These are phyloP conservation scores for Silene coronaria DNA, from an alignment of 179 eudicot genomes.

Conservation along the genomic window DNA sequence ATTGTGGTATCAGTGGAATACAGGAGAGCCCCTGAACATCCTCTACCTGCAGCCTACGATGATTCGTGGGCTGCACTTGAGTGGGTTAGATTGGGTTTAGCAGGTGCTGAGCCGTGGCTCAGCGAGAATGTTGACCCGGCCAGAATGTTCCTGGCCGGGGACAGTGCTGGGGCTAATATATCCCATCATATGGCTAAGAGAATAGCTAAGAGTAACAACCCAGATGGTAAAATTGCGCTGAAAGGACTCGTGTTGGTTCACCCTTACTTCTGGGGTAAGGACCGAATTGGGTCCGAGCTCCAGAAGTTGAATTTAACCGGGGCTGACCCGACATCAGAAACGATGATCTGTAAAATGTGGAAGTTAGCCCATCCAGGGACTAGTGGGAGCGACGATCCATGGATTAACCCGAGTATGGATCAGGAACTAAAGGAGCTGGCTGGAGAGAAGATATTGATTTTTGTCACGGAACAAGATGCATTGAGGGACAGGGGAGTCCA, in stretches of 20 bases:
- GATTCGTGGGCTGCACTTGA: conserved; percentile 38
- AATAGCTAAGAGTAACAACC: conserved; percentile 5
- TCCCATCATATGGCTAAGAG: conserved; percentile 33
- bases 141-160: conserved; percentile 34
- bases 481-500: conserved; percentile 33
- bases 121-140: conserved; percentile 22
- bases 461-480: conserved; percentile 37
- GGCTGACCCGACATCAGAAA: not conserved
- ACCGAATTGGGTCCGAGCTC: conserved; percentile 25
- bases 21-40: conserved; percentile 37
- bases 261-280: conserved; percentile 41
- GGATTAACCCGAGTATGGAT: conserved; percentile 40
- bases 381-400: conserved; percentile 34
- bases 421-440: conserved; percentile 20
- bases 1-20: conserved; percentile 34
- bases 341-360: conserved; percentile 25
- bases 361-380: conserved; percentile 15
- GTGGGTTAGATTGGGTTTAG: conserved; percentile 26
- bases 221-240: not conserved
- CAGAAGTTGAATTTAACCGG: not conserved
- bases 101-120: conserved; percentile 28
- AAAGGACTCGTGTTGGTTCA: conserved; percentile 33
- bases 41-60: conserved; percentile 29
- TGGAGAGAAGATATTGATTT: conserved; percentile 29
- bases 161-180: conserved; percentile 41